Conservation (phyloP, 441 rosid species). For the Iberis amara region DNA sequence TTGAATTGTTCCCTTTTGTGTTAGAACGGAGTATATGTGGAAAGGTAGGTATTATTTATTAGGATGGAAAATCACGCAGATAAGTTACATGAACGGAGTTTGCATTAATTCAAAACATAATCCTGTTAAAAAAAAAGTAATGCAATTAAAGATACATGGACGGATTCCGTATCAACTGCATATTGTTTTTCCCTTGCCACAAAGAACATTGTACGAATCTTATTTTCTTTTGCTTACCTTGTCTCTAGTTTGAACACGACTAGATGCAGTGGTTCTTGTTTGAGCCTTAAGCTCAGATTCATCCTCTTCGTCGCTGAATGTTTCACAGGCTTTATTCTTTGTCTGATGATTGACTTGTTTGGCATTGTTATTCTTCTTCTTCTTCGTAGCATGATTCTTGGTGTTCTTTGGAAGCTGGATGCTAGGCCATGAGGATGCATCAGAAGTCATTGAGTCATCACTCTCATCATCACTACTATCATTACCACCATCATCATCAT, state of each 20-base stretch:
- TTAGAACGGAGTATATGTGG: no score
- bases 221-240: constrained; percentile 35
- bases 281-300: constrained; percentile 28
- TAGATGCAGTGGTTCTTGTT: constrained; percentile 33
- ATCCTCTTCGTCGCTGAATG: constrained; percentile 27
- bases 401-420: constrained; percentile 26
- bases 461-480: constrained; percentile 35
- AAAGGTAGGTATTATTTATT: no score
- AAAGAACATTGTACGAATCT: constrained; percentile 1
- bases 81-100: no score
- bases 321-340: constrained; percentile 16
- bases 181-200: neutral
- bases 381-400: constrained; percentile 25
- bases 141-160: no score
- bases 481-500: constrained; percentile 7
- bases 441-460: constrained; percentile 78
- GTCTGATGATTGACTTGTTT: constrained; percentile 26
- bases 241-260: constrained; percentile 35
- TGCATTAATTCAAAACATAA: no score
- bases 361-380: constrained; percentile 15
- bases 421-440: constrained; percentile 71
- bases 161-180: no score
- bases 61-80: no score
- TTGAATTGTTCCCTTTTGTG: no score
- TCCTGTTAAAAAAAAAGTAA: no score